A percentile compares a stretch with the other conserved stretches of the same genome.
These are phyloP conservation scores for Globisporangium polare DNA, from an alignment of 352 stramenopile species.

Conservation along the genomic window DNA sequence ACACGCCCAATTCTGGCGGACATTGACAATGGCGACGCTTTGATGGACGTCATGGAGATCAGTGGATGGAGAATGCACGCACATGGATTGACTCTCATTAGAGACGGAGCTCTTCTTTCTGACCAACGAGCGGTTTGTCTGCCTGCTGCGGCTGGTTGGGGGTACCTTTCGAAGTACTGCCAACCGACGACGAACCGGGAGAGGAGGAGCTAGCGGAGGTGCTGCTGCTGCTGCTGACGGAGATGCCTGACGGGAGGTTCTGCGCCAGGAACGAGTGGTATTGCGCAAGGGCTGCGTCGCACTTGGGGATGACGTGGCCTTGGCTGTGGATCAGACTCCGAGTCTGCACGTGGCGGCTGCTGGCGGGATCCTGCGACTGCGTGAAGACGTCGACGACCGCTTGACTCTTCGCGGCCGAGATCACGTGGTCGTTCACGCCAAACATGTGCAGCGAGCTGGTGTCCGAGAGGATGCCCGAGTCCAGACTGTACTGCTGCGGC, in stretches of 20 bases:
- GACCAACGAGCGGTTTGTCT: constrained; percentile 5
- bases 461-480: constrained; percentile 40
- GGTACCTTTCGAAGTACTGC: constrained; percentile 8
- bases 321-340: constrained; percentile 65
- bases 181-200: constrained; percentile 1
- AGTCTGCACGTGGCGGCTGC: constrained; percentile 34
- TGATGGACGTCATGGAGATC: background rate
- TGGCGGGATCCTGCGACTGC: constrained; percentile 15
- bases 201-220: constrained; percentile 2
- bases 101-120: constrained; percentile 11
- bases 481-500: constrained; percentile 49
- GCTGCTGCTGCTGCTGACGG: constrained; percentile 11
- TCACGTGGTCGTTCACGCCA: constrained; percentile 78
- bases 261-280: constrained; percentile 56
- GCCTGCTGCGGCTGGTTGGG: constrained; percentile 4
- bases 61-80: background rate
- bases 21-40: background rate
- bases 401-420: constrained; percentile 65
- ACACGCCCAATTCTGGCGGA: background rate
- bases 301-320: constrained; percentile 81
- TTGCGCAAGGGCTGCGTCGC: constrained; percentile 36
- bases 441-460: constrained; percentile 75
- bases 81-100: constrained; percentile 1
- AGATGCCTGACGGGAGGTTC: constrained; percentile 11
- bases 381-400: constrained; percentile 66